Conservation (phyloP, 2,329 filamentous ascomycete genomes). For the Penicillium glabrum region DNA sequence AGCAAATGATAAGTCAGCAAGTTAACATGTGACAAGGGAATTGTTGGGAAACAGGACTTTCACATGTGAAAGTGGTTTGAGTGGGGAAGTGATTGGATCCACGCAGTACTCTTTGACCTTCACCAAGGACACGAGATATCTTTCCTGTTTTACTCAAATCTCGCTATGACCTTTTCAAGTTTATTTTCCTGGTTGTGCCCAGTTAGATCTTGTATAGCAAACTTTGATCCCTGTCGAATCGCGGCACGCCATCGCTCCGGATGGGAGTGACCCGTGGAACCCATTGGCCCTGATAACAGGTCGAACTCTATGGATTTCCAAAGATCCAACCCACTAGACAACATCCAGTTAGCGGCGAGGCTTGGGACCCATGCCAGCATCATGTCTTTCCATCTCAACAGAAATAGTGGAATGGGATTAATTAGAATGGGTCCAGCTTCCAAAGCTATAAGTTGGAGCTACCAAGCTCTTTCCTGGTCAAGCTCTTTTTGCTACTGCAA, state of each 20-base stretch:
- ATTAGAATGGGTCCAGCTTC: neutral
- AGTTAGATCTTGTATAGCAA: neutral
- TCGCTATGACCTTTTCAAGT: neutral
- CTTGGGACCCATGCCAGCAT: neutral
- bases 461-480: neutral
- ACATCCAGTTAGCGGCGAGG: conserved; percentile 2
- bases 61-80: neutral
- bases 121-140: neutral
- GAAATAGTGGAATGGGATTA: neutral
- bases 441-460: neutral
- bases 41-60: conserved; percentile 4
- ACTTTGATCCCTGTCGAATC: conserved; percentile 1
- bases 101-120: neutral
- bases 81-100: neutral
- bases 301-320: neutral
- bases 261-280: conserved; percentile 1
- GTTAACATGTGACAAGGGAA: neutral
- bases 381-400: conserved; percentile 3
- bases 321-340: neutral
- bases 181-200: neutral
- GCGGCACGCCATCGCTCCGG: neutral
- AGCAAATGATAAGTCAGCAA: neutral
- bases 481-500: neutral
- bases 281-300: neutral
- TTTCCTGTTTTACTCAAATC: neutral